These are phyloP conservation scores for Endoconidiophora laricicola DNA, from an alignment of 2,329 filamentous ascomycete genomes.

Conservation along the genomic window DNA sequence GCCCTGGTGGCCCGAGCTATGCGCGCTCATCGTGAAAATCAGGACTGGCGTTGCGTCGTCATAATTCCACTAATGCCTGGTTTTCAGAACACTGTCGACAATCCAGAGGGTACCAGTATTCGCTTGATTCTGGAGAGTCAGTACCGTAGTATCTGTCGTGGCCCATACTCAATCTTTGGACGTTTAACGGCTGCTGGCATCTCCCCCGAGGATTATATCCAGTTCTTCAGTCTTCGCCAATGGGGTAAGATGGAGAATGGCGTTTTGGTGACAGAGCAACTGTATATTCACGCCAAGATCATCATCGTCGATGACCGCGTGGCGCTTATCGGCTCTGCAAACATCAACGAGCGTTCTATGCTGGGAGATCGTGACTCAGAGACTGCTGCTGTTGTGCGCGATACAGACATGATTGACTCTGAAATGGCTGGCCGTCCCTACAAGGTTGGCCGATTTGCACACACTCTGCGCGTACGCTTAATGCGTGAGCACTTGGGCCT, in stretches of 20 bases:
- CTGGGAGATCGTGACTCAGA: conserved; percentile 84
- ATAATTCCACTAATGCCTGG: conserved; percentile 95
- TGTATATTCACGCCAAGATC: conserved; percentile 95
- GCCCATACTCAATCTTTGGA: conserved; percentile 81
- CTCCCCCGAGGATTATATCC: conserved; percentile 86
- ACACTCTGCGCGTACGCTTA: conserved; percentile 77
- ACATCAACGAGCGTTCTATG: conserved; percentile 97
- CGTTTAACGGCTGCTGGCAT: conserved; percentile 64
- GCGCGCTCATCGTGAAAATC: conserved; percentile 63
- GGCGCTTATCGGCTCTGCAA: conserved; percentile 88
- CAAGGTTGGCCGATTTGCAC: conserved; percentile 78
- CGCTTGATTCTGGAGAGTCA: conserved; percentile 94
- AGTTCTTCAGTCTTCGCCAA: conserved; percentile 80
- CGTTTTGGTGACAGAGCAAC: conserved; percentile 77
- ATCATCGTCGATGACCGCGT: conserved; percentile 92
- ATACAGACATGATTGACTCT: conserved; percentile 83
- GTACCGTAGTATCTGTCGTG: conserved; percentile 87
- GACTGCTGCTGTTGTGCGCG: conserved; percentile 73
- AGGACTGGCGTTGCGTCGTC: conserved; percentile 81
- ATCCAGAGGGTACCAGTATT: conserved; percentile 85
- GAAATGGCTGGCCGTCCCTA: conserved; percentile 84
- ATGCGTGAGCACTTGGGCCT: conserved; percentile 97
- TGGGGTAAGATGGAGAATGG: conserved; percentile 87
- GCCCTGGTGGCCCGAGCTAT: conserved; percentile 85
- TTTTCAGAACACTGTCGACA: conserved; percentile 91